Percentiles rank a stretch among this genome's conserved stretches.
Evolutionary conservation across 73 alveolate species (phyloP).

Genomic region (Tetrahymena borealis): DNA sequence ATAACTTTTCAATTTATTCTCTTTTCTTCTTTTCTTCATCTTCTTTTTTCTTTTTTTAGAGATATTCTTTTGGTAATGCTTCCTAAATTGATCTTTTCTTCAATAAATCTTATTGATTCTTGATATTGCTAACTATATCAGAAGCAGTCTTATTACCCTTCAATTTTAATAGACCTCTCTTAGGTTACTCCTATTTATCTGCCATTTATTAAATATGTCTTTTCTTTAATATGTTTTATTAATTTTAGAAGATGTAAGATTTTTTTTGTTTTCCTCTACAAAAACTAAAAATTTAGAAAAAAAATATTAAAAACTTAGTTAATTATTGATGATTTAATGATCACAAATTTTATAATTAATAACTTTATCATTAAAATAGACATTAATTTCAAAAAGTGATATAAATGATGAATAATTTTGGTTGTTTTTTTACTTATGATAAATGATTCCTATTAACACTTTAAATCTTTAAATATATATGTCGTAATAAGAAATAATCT

Average conservation of each 20-base stretch:
- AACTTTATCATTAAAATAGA: too few relatives aligned
- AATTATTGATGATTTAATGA: too few relatives aligned
- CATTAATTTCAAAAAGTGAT: too few relatives aligned
- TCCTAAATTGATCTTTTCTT: neutral
- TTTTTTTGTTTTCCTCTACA: too few relatives aligned
- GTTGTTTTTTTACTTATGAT: too few relatives aligned
- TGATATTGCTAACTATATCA: neutral
- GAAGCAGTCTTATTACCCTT: neutral
- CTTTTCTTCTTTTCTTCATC: slow-evolving; percentile 12
- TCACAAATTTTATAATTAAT: too few relatives aligned
- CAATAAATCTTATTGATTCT: neutral
- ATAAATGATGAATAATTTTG: too few relatives aligned
- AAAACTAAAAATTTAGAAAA: too few relatives aligned
- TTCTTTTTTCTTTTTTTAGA: neutral
- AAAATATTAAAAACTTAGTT: too few relatives aligned
- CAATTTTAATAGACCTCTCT: neutral
- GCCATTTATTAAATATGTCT: neutral
- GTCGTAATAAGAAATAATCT: too few relatives aligned
- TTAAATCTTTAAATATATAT: too few relatives aligned
- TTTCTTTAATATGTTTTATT: neutral
- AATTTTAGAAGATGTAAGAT: neutral
- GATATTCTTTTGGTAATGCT: neutral
- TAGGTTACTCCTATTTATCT: neutral
- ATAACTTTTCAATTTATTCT: neutral
- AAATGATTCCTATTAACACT: too few relatives aligned